phyloP scores from a whole-genome alignment of 2,329 filamentous ascomycete species.

The Penicillium sp. region DNA sequence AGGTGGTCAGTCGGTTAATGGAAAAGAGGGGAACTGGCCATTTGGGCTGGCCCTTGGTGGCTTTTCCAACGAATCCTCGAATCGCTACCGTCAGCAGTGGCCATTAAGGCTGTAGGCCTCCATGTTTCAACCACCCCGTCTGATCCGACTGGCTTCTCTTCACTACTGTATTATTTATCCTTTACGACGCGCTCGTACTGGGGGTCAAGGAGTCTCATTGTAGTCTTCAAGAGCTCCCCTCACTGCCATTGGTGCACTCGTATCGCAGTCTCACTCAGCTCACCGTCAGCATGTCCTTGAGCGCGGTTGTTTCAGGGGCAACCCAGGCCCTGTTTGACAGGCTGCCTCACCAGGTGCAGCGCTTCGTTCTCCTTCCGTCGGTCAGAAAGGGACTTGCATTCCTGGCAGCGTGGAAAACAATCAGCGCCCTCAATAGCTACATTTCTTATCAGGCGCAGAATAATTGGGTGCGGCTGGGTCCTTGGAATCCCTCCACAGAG shows the following conservation, averaged over 20 bases:
- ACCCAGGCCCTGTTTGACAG: not conserved
- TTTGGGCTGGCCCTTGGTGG: not conserved
- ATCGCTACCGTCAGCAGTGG: not conserved
- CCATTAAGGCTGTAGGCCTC: not conserved
- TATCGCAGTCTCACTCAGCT: not conserved
- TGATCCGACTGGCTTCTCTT: not conserved
- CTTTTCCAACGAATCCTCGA: not conserved
- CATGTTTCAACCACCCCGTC: not conserved
- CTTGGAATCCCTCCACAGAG: slow-evolving; percentile 17
- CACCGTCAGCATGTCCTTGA: not conserved
- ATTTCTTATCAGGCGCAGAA: not conserved
- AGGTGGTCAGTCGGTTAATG: not conserved
- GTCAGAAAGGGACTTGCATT: slow-evolving; percentile 1
- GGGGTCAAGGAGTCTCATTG: not conserved
- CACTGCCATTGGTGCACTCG: not conserved
- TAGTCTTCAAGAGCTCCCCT: not conserved
- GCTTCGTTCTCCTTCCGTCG: not conserved
- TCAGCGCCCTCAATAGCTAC: not conserved
- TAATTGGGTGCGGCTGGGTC: not conserved
- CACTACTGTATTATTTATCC: not conserved
- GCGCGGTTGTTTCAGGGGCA: not conserved
- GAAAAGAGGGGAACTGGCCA: not conserved
- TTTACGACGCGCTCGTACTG: no score
- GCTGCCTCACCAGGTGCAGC: not conserved
- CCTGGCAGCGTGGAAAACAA: not conserved